Percentiles rank a stretch among this genome's conserved stretches.
phyloP scores from a whole-genome alignment of 768 basidiomycete genomes.

The Auriscalpium microsporum region DNA sequence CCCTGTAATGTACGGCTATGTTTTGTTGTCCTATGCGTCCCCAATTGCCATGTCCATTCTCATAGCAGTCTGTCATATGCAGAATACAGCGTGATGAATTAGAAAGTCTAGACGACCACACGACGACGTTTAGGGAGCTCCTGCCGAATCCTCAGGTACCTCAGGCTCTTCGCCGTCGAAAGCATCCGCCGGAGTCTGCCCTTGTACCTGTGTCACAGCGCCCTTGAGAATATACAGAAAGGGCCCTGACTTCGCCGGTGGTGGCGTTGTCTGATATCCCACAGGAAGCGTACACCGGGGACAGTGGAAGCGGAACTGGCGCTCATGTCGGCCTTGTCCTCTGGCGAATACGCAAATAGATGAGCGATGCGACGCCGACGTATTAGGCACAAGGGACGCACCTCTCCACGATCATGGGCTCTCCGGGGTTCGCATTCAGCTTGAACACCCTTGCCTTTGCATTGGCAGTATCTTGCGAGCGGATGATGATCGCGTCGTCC shows the following conservation, averaged over 20 bases:
- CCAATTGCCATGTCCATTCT: not conserved
- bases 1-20: too few relatives aligned
- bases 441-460: slow-evolving; percentile 74
- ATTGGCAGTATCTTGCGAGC: slow-evolving; percentile 53
- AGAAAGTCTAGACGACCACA: too few relatives aligned
- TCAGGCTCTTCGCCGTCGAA: slow-evolving; percentile 46
- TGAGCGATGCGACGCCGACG: slow-evolving; percentile 19
- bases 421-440: slow-evolving; percentile 62
- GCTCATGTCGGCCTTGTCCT: slow-evolving; percentile 58
- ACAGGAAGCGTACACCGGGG: slow-evolving; percentile 59
- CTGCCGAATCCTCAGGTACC: not conserved
- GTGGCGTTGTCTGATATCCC: slow-evolving; percentile 72
- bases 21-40: not conserved
- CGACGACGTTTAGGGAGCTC: too few relatives aligned
- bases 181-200: slow-evolving; percentile 76
- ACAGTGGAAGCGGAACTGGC: slow-evolving; percentile 65
- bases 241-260: slow-evolving; percentile 67
- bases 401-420: slow-evolving; percentile 76
- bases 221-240: slow-evolving; percentile 78
- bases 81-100: not conserved
- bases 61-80: not conserved
- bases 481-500: slow-evolving; percentile 75
- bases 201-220: slow-evolving; percentile 82
- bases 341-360: slow-evolving; percentile 21
- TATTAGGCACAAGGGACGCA: slow-evolving; percentile 26